Base-by-base conservation (phyloP, 208 protist genomes). In the Leishmania turanica region DNA sequence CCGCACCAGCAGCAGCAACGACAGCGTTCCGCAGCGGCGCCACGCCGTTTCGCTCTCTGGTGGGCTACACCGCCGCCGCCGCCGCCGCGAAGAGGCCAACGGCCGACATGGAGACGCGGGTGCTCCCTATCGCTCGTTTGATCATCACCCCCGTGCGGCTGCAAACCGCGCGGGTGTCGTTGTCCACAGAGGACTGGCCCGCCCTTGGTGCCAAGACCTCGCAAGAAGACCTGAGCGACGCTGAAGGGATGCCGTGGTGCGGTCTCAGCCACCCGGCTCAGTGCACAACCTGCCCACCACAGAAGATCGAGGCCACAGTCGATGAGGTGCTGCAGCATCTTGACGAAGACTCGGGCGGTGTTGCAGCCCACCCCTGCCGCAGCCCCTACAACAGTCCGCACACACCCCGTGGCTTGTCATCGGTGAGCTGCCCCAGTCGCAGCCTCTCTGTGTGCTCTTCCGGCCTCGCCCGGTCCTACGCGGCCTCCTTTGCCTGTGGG, bases 91-190 rank as follows among this genome's bases (percentile, higher is more conserved):
- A 54, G 60, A 27, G 21, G n/a, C 75, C 54, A 21, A 65, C 56
- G 24, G 31, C 15, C 11, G 81, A 80, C 47, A 77, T 80, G 81
- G 75, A 37, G 47, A 84, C 81, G 15, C 81, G 80, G 60, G 60
- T 80, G 7, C 80, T 84, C 53, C 45, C 75, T 62, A 54, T 68
- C n/a, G 58, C 54, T 4, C 42, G 70, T 47, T 77, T 71, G 19
- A 34, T 80, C 49, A 21, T 42, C 47, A 71, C 70, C 1, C 76
- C 81, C 31, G 62, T 77, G 9, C 49, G 5, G 9, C 71, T n/a
- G 2, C 31, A 17, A 34, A 31, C 49, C 9, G 31, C 45, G 15
- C 70, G n/a, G 70, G n/a, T n/a, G n/a, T 58, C 49, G 49, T 7
- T 40, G n/a, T n/a, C 15, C 47, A 34, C 24, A 75, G 70, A 58